phyloP scores from a whole-genome alignment of 78 protist genomes.

The Dictyostelium discoideum region DNA sequence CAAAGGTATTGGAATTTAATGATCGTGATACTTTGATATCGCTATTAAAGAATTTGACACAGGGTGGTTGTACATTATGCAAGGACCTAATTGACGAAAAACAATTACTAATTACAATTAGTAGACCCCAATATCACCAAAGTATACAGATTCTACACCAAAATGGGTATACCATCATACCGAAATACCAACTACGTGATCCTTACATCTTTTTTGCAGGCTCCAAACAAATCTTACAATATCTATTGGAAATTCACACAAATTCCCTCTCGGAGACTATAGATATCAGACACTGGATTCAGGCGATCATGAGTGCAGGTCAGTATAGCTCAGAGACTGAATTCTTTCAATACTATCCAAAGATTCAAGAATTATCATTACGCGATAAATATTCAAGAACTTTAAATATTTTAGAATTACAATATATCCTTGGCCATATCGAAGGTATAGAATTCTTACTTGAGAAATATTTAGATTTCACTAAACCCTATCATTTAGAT shows the following conservation, averaged over 20 bases:
- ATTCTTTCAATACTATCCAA: conserved; percentile 17
- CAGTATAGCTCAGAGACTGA: background rate
- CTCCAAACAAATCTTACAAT: background rate
- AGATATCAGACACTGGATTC: background rate
- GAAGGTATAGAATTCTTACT: background rate
- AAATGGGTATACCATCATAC: background rate
- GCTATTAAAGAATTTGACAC: background rate
- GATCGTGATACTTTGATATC: background rate
- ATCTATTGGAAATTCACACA: background rate
- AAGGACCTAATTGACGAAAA: background rate
- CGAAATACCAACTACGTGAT: conserved; percentile 2
- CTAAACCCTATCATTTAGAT: background rate
- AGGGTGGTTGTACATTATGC: background rate
- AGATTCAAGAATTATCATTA: background rate
- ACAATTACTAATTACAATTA: background rate
- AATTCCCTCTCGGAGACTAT: background rate
- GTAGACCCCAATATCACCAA: background rate
- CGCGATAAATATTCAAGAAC: conserved; percentile 5
- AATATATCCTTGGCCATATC: background rate
- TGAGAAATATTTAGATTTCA: background rate
- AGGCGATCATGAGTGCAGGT: background rate
- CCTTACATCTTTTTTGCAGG: conserved; percentile 26
- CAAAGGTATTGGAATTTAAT: conserved; percentile 7
- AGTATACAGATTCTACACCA: background rate
- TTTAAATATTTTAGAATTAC: background rate